phyloP scores from a whole-genome alignment of 2,329 filamentous ascomycete genomes.

The Cladosporium sp. region DNA sequence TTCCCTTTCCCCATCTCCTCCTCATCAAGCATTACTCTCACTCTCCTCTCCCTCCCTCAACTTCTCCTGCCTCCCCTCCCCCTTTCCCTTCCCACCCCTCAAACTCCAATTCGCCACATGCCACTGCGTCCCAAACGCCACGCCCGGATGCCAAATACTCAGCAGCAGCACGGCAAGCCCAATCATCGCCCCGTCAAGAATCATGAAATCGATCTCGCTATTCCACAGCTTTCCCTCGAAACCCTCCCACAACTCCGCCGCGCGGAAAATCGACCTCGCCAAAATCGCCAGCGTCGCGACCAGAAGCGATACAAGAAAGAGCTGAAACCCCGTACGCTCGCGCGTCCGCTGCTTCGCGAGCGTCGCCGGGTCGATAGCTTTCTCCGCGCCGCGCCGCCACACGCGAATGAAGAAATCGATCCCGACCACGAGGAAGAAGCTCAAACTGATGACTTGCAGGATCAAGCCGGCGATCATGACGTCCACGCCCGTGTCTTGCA shows the following conservation, averaged over 20 bases:
- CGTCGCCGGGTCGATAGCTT: background rate
- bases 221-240: constrained; percentile 56
- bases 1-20: too few relatives aligned
- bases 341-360: background rate
- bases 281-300: constrained; percentile 59
- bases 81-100: background rate
- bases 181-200: constrained; percentile 53
- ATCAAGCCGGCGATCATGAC: constrained; percentile 62
- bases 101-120: constrained; percentile 22
- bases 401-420: constrained; percentile 8
- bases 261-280: constrained; percentile 59
- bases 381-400: background rate
- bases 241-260: constrained; percentile 60
- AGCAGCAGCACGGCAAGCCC: constrained; percentile 41
- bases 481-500: constrained; percentile 46
- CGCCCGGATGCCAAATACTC: constrained; percentile 47
- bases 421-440: constrained; percentile 45
- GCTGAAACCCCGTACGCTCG: constrained; percentile 43
- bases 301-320: constrained; percentile 51
- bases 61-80: too few relatives aligned
- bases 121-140: constrained; percentile 27
- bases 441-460: constrained; percentile 57
- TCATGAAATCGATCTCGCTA: constrained; percentile 46
- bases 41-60: background rate
- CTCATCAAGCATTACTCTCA: background rate